Evolutionary conservation across 2,329 filamentous ascomycete genomes (phyloP).

Genomic region (Lojkania enalia): DNA sequence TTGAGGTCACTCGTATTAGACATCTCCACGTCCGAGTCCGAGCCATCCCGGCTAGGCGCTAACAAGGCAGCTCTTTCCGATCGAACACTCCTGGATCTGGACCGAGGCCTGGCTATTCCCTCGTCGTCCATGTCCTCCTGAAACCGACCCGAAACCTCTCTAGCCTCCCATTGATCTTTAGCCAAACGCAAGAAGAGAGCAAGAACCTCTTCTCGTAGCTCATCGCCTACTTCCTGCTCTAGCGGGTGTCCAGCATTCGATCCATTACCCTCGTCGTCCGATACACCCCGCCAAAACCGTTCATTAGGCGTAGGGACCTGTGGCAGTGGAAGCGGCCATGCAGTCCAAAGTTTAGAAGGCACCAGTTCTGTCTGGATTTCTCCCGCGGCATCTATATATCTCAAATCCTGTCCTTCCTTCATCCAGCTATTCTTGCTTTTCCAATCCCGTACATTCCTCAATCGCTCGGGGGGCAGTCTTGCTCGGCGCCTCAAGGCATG

Average conservation of each 20-base stretch:
- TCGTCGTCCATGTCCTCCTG: constrained; percentile 14
- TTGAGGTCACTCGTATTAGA: constrained; percentile 9
- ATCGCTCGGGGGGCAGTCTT: constrained; percentile 18
- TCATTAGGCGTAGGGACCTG: constrained; percentile 64
- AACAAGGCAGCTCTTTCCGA: not conserved
- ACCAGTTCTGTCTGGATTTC: constrained; percentile 42
- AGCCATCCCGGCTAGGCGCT: too few relatives aligned
- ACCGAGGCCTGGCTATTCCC: not conserved
- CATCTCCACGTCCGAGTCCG: constrained; percentile 12
- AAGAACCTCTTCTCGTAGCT: constrained; percentile 70
- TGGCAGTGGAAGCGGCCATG: constrained; percentile 74
- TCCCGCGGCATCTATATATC: constrained; percentile 29
- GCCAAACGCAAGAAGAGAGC: constrained; percentile 68
- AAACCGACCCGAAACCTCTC: constrained; percentile 41
- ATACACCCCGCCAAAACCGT: constrained; percentile 43
- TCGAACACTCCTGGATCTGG: not conserved
- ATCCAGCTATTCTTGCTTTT: constrained; percentile 49
- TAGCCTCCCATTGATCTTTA: constrained; percentile 61
- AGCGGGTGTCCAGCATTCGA: constrained; percentile 55
- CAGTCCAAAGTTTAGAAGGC: constrained; percentile 69
- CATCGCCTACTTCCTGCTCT: constrained; percentile 57
- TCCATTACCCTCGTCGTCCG: constrained; percentile 52
- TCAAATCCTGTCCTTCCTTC: constrained; percentile 32
- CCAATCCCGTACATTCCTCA: constrained; percentile 33
- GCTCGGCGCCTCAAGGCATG: constrained; percentile 66